Conservation (phyloP, 1,284 basidiomycete genomes). For the Coniferiporia weirii region DNA sequence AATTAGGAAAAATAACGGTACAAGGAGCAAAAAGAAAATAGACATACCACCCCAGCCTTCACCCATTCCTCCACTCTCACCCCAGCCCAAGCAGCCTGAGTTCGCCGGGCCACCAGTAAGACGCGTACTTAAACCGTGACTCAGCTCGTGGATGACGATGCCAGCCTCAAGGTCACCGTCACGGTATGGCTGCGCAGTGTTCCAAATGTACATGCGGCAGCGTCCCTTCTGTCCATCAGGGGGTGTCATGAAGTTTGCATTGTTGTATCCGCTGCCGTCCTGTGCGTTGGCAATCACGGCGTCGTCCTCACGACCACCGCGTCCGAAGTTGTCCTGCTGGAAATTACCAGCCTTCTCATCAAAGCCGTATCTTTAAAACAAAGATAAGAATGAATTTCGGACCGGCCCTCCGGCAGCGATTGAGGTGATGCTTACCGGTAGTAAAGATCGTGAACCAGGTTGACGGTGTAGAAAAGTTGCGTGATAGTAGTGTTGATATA, state of each 20-base stretch:
- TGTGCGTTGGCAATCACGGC: conserved; percentile 94
- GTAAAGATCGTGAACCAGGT: conserved; percentile 75
- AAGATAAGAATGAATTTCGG: background rate
- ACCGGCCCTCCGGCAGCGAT: conserved; percentile 31
- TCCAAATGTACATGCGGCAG: conserved; percentile 98
- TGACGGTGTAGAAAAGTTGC: conserved; percentile 91
- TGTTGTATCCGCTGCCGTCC: conserved; percentile 90
- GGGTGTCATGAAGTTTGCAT: conserved; percentile 81
- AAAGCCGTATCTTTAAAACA: conserved; percentile 65
- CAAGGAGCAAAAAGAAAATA: background rate
- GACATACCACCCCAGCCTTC: conserved; percentile 80
- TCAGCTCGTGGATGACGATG: conserved; percentile 87
- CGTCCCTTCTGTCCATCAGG: conserved; percentile 74
- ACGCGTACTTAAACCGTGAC: conserved; percentile 89
- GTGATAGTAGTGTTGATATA: conserved; percentile 85
- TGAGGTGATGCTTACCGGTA: conserved; percentile 33
- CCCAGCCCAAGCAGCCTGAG: conserved; percentile 92
- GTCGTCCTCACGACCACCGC: conserved; percentile 82
- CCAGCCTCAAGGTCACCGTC: conserved; percentile 95
- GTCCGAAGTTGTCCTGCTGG: conserved; percentile 94
- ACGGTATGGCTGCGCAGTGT: conserved; percentile 81
- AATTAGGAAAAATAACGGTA: conserved; percentile 1
- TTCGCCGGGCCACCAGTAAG: conserved; percentile 92
- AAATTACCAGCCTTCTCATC: conserved; percentile 93
- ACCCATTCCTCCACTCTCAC: conserved; percentile 95